Percentiles rank a stretch among this genome's conserved stretches.
Evolutionary conservation across 148 eudicot species (phyloP).

Genomic region (Selenicereus undatus): DNA sequence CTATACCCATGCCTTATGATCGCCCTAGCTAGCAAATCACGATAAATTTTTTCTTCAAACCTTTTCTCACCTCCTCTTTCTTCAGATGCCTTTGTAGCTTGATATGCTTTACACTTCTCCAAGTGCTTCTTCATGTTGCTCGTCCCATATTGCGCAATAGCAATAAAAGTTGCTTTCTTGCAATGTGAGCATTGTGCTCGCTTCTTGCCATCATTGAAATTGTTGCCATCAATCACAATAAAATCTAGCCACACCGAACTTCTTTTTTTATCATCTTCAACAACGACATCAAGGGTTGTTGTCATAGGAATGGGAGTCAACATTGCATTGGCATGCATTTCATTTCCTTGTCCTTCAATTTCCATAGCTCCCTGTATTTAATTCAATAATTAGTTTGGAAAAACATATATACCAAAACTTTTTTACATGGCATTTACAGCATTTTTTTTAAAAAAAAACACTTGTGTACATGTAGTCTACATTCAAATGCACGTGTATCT

Average conservation of each 20-base stretch:
- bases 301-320: no score
- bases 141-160: background rate
- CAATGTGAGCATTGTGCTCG: background rate
- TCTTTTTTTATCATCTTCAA: no score
- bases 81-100: background rate
- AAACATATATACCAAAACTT: no score
- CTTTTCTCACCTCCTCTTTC: background rate
- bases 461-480: no score
- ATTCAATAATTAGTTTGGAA: no score
- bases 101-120: background rate
- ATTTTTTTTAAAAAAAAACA: no score
- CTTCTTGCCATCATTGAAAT: background rate
- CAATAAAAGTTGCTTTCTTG: background rate
- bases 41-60: background rate
- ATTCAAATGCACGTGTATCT: no score
- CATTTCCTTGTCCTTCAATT: no score
- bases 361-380: no score
- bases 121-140: background rate
- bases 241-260: background rate
- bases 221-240: background rate
- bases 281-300: no score
- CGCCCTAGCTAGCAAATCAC: constrained; percentile 5
- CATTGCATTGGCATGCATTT: no score
- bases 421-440: no score
- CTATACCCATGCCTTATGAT: constrained; percentile 12